Evolutionary conservation across 345 rosid genomes (phyloP), one percentile per base, ranked within the genome.

Genomic region (Zanthoxylum bungeanum): DNA sequence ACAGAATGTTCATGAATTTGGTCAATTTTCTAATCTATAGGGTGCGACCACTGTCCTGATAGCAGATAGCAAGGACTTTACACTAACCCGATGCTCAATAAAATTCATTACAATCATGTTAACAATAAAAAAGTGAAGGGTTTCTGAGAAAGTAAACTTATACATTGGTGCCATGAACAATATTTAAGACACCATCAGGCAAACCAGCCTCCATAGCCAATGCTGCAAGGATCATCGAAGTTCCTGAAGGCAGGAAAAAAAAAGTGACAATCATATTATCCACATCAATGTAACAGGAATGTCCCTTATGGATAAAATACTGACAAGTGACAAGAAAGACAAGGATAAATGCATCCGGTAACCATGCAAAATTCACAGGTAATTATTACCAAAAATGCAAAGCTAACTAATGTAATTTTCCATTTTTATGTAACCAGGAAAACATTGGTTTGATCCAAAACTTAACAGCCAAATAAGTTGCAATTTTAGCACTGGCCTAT

Each of bases 151-250:
- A 76, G 56, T n/a, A 28, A 59, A 65, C n/a, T 59, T 68, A 63
- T 79, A 82, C 85, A 73, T 66, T 59, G 62, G 76, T 76, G 56
- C 83, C 85, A 76, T 82, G 85, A 70, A 82, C 69, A 69, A 81
- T 78, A 78, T 75, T 81, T 73, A 81, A 70, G 67, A 81, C 80
- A 61, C 85, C 85, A 65, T 64, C 63, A 5, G 85, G 85, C 59
- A 82, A 67, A 30, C 85, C 85, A 65, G 85, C 85, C 60, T 82
- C 85, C 64, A 52, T 68, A 34, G 80, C 80, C 51, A 82, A 59
- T 14, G 72, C 82, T 22, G 78, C 82, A 76, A 82, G 82, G 9
- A 82, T 72, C 73, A 78, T 60, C 28, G 82, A 76, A 55, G 69
- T 77, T 31, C 82, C 85, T 78, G 82, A 44, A 72, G 30, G n/a